Evolutionary conservation across 306 rosid genomes (phyloP).

Genomic region (Carpinus fangiana): DNA sequence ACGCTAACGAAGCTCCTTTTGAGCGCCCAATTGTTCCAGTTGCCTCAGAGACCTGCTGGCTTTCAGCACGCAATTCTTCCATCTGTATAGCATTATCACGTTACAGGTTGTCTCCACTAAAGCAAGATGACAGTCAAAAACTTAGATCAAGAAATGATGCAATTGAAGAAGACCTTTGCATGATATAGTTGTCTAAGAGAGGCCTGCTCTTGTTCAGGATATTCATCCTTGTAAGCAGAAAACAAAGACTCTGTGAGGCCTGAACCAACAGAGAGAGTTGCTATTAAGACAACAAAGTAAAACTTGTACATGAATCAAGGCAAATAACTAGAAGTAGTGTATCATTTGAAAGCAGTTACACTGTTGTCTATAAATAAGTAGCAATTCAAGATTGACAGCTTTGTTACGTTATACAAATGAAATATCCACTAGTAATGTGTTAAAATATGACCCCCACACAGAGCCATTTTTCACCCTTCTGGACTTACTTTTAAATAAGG

Average conservation of each 20-base stretch:
- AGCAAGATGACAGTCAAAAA: constrained; percentile 23
- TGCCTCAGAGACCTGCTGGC: constrained; percentile 74
- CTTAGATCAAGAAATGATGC: constrained; percentile 10
- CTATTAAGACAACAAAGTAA: constrained; percentile 21
- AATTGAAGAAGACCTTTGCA: constrained; percentile 67
- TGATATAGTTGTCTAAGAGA: constrained; percentile 85
- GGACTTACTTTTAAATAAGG: neutral
- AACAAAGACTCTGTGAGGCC: constrained; percentile 95
- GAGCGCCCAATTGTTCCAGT: constrained; percentile 92
- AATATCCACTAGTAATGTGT: neutral
- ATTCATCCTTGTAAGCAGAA: constrained; percentile 92
- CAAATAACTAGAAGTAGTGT: neutral
- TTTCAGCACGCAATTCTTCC: constrained; percentile 89
- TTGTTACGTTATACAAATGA: neutral
- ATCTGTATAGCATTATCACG: constrained; percentile 48
- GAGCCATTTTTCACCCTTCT: neutral
- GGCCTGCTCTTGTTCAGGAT: constrained; percentile 94
- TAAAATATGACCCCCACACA: neutral
- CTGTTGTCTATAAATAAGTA: neutral
- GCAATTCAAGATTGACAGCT: neutral
- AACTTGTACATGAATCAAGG: constrained; percentile 10
- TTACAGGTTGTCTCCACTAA: constrained; percentile 25
- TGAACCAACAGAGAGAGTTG: constrained; percentile 42
- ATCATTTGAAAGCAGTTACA: neutral
- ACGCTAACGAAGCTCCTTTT: constrained; percentile 72